Evolutionary conservation across 2,329 filamentous ascomycete genomes (phyloP), one percentile per base, ranked within the genome.

Genomic region (Gremmenia infestans): DNA sequence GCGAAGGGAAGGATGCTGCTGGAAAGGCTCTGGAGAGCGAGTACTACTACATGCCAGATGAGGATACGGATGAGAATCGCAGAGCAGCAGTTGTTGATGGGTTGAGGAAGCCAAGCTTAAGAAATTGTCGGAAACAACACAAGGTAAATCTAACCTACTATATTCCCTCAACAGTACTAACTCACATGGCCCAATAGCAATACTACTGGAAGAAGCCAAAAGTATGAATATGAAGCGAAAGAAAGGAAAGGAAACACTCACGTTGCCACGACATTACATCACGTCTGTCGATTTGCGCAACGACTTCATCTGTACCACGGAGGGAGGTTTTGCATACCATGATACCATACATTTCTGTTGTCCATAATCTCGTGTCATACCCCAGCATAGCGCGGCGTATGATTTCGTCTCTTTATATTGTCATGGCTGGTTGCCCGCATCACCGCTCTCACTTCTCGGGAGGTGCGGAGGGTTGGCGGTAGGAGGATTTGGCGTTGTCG

Each of bases 1-100:
- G 94, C 40, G 87, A 93, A 71, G 94, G 94, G 69, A 99, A 97
- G 72, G 94, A 99, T 70, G 94, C 94, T 5, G 93, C 94, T 0
- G 94, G 94, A 63, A 94, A 97, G 75, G 76, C 87, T 6, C 81
- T 99, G 1, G 93, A 99, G 78, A 95, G 89, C 76, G 92, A 99
- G 72, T 97, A 95, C 72, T 97, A 97, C 74, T 99, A 99, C 68
- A 79, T 97, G 7, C 89, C 92, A 0, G 93, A 97, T 71, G 80
- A 85, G 67, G 94, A 99, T 69, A 77, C 80, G 2, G 91, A 97
- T 68, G 81, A 86, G 60, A 83, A 87, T 68, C 83, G 93, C 57
- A 83, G 89, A 51, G 82, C 90, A 53, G 88, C 91, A 22, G 91
- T 97, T 14, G 90, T 92, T 1, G 86, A 92, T 63, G 89, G 90